Evolutionary conservation across 2,329 filamentous ascomycete species (phyloP), one percentile per base, ranked within the genome.

Genomic region (Metarhizium sp.): DNA sequence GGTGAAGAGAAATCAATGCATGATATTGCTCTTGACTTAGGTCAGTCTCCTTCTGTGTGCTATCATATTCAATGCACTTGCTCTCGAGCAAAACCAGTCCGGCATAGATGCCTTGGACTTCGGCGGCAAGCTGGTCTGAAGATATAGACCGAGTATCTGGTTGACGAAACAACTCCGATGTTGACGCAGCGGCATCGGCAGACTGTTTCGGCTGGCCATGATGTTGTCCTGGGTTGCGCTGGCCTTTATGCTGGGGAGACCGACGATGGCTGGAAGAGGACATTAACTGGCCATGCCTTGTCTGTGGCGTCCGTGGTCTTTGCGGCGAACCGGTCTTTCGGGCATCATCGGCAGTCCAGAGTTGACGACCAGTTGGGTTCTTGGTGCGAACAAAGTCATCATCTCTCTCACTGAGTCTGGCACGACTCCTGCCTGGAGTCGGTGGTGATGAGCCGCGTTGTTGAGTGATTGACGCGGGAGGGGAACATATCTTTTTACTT

Each of bases 41-140:
- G 16, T 75, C 74, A 0, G 66, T 68, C 2, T 72, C 68, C 0
- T 50, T 42, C 48, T 84, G 80, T 0, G 81, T 77, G 8, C 81
- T 84, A 61, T 92, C 88, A 1, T 95, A 86, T 54, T 95, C 87
- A 0, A 95, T 92, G 62, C 90, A 92, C 62, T 94, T 90, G 29
- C 81, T 83, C 66, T 97, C 92, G 0, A 96, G 88, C 83, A 94
- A 89, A 0, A 90, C 85, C 0, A 96, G 71, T 0, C 88, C 90
- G 0, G 86, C 84, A 63, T 96, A 95, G 3, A 94, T 94, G 0
- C 85, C 85, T 56, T 90, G 90, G 0, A 95, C 87, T 63, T 96
- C 90, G 0, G 84, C 83, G 0, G 90, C 82, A 0, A 96, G 76
- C 61, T 95, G 87, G 1, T 91, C 86, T 58, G 90, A 85, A 0